phyloP scores from a whole-genome alignment of 2,329 filamentous ascomycete genomes.

The Colletotrichum tofieldiae region DNA sequence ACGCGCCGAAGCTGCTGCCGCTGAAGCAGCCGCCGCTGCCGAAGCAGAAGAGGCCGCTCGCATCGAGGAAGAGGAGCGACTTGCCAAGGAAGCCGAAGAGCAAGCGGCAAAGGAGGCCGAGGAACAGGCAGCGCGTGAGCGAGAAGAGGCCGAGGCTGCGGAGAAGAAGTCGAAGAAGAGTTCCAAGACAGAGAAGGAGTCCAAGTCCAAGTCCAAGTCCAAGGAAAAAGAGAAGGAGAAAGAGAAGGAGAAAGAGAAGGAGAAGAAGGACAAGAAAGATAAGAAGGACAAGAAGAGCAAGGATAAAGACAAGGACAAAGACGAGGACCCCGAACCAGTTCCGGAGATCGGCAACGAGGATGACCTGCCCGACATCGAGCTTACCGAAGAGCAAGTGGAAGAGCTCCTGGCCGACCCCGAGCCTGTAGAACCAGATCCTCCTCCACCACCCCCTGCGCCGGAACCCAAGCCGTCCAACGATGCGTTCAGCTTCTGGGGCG shows the following conservation, averaged over 20 bases:
- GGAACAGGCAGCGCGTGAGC: constrained; percentile 47
- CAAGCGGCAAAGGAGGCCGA: constrained; percentile 57
- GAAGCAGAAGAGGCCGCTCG: constrained; percentile 57
- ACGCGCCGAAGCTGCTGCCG: constrained; percentile 57
- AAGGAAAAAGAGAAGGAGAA: constrained; percentile 53
- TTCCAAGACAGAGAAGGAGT: constrained; percentile 53
- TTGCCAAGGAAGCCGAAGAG: constrained; percentile 58
- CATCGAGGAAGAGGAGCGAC: constrained; percentile 48
- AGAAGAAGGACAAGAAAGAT: constrained; percentile 44
- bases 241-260: constrained; percentile 51
- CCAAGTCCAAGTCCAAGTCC: constrained; percentile 54
- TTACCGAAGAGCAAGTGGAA: constrained; percentile 61
- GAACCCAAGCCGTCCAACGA: constrained; percentile 54
- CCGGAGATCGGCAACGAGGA: constrained; percentile 41
- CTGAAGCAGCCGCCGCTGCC: constrained; percentile 54
- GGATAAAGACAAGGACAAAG: constrained; percentile 45
- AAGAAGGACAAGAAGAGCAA: constrained; percentile 53
- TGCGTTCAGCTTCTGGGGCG: constrained; percentile 72
- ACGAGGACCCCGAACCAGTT: constrained; percentile 32
- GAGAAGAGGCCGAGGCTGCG: constrained; percentile 51
- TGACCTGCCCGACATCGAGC: constrained; percentile 48
- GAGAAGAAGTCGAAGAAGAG: constrained; percentile 61
- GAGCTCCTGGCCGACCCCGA: constrained; percentile 56
- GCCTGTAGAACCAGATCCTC: constrained; percentile 28
- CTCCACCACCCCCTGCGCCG: constrained; percentile 23